A percentile compares a stretch with the other conserved stretches of the same genome.
These are phyloP conservation scores for Basidiobolus meristosporus DNA, from an alignment of 371 early-diverging fungal genomes.

Conservation along the genomic window DNA sequence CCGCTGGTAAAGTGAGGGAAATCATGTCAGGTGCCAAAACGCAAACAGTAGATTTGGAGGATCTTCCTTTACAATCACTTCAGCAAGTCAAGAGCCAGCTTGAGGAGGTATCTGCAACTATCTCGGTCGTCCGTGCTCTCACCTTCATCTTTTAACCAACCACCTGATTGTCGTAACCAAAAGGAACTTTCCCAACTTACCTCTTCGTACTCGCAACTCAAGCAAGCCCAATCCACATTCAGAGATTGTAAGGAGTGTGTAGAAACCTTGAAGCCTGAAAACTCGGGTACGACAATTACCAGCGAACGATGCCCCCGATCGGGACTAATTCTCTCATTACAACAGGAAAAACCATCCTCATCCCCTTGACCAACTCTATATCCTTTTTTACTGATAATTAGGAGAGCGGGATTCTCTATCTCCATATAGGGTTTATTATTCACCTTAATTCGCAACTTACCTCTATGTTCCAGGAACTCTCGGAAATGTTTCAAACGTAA, in stretches of 20 bases:
- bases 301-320: background rate
- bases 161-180: background rate
- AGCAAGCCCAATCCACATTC: conserved; percentile 72
- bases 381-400: conserved; percentile 1
- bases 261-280: conserved; percentile 1
- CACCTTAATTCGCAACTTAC: conserved; percentile 46
- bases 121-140: background rate
- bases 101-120: conserved; percentile 39
- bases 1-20: too few species aligned
- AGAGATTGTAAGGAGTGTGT: conserved; percentile 51
- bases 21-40: too few species aligned
- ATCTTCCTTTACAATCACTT: conserved; percentile 67
- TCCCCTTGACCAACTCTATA: conserved; percentile 6
- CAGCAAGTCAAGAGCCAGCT: conserved; percentile 66
- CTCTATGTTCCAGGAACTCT: conserved; percentile 86
- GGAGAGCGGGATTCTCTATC: background rate
- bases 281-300: background rate
- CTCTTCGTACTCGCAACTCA: conserved; percentile 62
- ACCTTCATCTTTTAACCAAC: background rate
- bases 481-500: conserved; percentile 56
- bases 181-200: conserved; percentile 77
- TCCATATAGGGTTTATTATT: background rate
- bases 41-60: conserved; percentile 50
- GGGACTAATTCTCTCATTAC: background rate
- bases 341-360: conserved; percentile 3